A percentile compares a stretch with the other conserved stretches of the same genome.
Conservation (phyloP, 345 rosid species). For the Excoecaria cochinchinensis region DNA sequence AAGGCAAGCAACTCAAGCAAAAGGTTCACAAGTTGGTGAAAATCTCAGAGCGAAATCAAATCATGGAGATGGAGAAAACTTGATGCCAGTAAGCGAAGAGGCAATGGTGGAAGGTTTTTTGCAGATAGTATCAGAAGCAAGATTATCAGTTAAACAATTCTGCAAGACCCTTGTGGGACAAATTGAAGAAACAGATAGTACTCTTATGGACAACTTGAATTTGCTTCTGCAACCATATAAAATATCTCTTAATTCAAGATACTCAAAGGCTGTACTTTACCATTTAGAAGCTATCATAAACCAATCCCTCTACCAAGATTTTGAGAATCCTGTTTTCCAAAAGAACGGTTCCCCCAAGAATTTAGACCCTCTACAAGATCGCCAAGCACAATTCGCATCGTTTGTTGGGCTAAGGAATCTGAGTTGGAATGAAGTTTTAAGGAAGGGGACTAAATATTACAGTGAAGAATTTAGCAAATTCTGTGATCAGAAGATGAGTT, state of each 20-base stretch:
- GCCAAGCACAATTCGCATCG: conserved; percentile 69
- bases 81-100: conserved; percentile 82
- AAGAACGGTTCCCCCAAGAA: conserved; percentile 72
- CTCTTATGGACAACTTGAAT: conserved; percentile 56
- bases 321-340: conserved; percentile 77
- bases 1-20: conserved; percentile 54
- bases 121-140: conserved; percentile 91
- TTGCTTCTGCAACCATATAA: conserved; percentile 65
- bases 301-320: conserved; percentile 82
- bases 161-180: conserved; percentile 71
- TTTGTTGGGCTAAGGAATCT: conserved; percentile 77
- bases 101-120: conserved; percentile 90
- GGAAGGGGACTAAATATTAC: conserved; percentile 88
- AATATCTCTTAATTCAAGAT: conserved; percentile 53
- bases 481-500: conserved; percentile 95
- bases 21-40: conserved; percentile 32
- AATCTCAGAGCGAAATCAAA: conserved; percentile 42
- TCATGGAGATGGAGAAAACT: conserved; percentile 34
- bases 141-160: conserved; percentile 89
- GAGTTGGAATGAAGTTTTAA: conserved; percentile 90
- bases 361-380: conserved; percentile 74
- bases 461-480: conserved; percentile 94
- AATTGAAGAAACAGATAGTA: conserved; percentile 63
- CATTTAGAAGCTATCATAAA: conserved; percentile 82
- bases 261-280: conserved; percentile 66